Evolutionary conservation across 2,329 filamentous ascomycete genomes (phyloP), one percentile per base, ranked within the genome.

Genomic region (Calonectria ilicicola): DNA sequence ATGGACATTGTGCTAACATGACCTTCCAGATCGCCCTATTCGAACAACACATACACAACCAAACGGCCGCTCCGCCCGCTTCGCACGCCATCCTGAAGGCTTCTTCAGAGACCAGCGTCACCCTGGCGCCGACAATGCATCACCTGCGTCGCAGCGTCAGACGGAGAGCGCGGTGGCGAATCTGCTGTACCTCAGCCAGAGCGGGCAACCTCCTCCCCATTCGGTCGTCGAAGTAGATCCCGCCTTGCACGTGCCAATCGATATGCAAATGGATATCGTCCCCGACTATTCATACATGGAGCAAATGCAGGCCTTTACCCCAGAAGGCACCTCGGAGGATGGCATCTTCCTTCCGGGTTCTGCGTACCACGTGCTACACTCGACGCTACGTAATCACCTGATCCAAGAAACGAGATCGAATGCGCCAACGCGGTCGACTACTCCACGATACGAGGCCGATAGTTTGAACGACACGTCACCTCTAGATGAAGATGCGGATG

Each of bases 311-410:
- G 75, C 77, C 17, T 82, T 82, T 26, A 82, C 81, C 0, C 81
- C 82, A 0, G 82, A 83, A 3, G 81, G 81, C 1, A 77, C 77
- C 29, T 80, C 78, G 4, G 83, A 83, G 8, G 83, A 84, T 62
- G 86, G 86, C 63, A 83, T 88, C 23, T 88, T 88, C 70, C 74
- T 87, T 3, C 86, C 86, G 1, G 86, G 86, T 1, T 87, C 86
- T 1, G 83, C 84, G 1, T 88, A 87, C 44, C 85, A 86, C 66
- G 85, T 87, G 49, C 78, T 87, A 1, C 86, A 88, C 67, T 85
- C 85, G 2, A 85, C 85, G 1, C 76, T 88, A 2, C 82, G 86
- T 19, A 84, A 86, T 58, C 84, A 85, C 27, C 82, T 87, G 26
- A 84, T 88, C 21, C 84, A 85, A 35, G 86, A 86, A 26, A 85